Conservation (phyloP, 2,329 filamentous ascomycete species). For the Phyllosticta citribraziliensis region DNA sequence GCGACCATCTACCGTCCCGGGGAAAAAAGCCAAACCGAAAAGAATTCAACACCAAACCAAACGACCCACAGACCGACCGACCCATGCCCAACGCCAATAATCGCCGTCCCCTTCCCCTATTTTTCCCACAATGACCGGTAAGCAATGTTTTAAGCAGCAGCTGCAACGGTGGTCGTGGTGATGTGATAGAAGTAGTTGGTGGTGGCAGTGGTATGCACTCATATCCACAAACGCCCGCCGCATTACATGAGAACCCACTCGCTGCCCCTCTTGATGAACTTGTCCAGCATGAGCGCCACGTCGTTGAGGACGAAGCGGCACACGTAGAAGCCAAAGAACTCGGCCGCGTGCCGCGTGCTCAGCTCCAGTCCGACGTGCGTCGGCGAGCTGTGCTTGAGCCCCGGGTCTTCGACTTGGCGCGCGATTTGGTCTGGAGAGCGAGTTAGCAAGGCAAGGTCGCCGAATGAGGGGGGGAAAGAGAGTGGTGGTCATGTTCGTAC, state of each 20-base stretch:
- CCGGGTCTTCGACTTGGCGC: constrained; percentile 90
- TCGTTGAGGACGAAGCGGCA: constrained; percentile 91
- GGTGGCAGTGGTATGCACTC: not conserved
- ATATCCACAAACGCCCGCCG: not conserved
- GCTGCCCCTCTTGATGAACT: constrained; percentile 91
- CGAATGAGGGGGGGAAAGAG: no score
- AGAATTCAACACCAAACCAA: no score
- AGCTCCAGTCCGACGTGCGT: constrained; percentile 94
- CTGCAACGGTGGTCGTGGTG: no score
- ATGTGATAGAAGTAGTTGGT: no score
- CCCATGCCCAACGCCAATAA: no score
- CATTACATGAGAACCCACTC: constrained; percentile 71
- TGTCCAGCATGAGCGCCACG: constrained; percentile 76
- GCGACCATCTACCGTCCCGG: not conserved
- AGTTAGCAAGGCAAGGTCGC: not conserved
- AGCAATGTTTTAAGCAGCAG: no score
- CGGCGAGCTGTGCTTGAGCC: constrained; percentile 79
- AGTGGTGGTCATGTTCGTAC: constrained; percentile 38
- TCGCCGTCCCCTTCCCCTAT: no score
- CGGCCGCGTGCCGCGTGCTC: constrained; percentile 82
- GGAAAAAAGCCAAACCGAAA: no score
- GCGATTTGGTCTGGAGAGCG: constrained; percentile 71
- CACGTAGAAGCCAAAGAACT: constrained; percentile 96
- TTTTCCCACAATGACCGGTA: no score
- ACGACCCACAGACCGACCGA: no score